Evolutionary conservation across 768 basidiomycete species (phyloP).

Genomic region (Amanita pseudoporphyria): DNA sequence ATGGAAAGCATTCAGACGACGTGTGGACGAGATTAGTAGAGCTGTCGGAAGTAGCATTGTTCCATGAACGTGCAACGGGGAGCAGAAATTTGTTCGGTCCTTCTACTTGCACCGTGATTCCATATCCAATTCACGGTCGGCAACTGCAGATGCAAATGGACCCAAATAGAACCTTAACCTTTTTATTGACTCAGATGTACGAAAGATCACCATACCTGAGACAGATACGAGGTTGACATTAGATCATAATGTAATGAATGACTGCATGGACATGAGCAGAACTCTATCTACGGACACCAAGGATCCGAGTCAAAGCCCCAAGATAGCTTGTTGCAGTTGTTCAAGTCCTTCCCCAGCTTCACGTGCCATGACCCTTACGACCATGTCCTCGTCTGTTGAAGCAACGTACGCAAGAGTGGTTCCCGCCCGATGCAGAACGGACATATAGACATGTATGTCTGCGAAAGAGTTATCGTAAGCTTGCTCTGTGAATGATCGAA

Average conservation of each 20-base stretch:
- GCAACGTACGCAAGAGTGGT: slow-evolving; percentile 62
- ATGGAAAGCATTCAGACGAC: slow-evolving; percentile 61
- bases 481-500: slow-evolving; percentile 49
- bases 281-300: too few species aligned
- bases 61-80: neutral
- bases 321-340: slow-evolving; percentile 35
- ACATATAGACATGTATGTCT: slow-evolving; percentile 22
- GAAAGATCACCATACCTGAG: slow-evolving; percentile 56
- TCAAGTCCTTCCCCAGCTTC: slow-evolving; percentile 52
- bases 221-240: slow-evolving; percentile 89
- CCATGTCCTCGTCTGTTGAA: slow-evolving; percentile 59
- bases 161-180: slow-evolving; percentile 50
- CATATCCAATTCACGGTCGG: slow-evolving; percentile 13
- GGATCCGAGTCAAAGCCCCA: slow-evolving; percentile 24
- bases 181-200: slow-evolving; percentile 77
- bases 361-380: slow-evolving; percentile 68
- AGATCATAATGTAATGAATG: too few species aligned
- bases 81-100: neutral
- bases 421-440: slow-evolving; percentile 38
- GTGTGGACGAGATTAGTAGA: slow-evolving; percentile 63
- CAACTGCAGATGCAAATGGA: slow-evolving; percentile 21
- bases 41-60: slow-evolving; percentile 33
- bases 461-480: slow-evolving; percentile 33
- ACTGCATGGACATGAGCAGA: too few species aligned
- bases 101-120: slow-evolving; percentile 6